These are phyloP conservation scores for Teunomyces kruisii DNA, from an alignment of 805 yeast species.

Conservation along the genomic window DNA sequence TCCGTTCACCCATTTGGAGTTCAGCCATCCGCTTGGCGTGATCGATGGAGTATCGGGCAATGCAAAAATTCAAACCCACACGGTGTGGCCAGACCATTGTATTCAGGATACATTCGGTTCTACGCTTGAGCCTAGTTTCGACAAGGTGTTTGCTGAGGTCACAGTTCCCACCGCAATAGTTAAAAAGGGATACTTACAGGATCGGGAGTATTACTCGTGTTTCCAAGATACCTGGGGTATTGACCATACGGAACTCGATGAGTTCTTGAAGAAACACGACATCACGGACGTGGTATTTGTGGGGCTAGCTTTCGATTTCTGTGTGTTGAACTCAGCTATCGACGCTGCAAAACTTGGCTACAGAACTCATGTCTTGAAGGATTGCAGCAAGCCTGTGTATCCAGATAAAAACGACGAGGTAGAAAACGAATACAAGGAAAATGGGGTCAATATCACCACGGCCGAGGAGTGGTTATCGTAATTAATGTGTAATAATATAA, in stretches of 20 bases:
- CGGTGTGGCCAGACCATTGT: constrained; percentile 92
- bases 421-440: constrained; percentile 28
- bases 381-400: constrained; percentile 56
- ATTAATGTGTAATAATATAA: background rate
- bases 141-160: constrained; percentile 30
- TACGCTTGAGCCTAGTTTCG: constrained; percentile 53
- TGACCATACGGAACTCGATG: constrained; percentile 65
- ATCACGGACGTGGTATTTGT: constrained; percentile 68
- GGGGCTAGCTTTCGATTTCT: constrained; percentile 85
- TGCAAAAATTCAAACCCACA: constrained; percentile 34
- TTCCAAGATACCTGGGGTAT: constrained; percentile 77
- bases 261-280: constrained; percentile 41
- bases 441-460: constrained; percentile 29
- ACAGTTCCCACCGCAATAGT: constrained; percentile 45
- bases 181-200: constrained; percentile 67
- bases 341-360: constrained; percentile 66
- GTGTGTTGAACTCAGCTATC: constrained; percentile 76
- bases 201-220: constrained; percentile 85
- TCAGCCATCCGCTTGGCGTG: constrained; percentile 49
- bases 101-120: constrained; percentile 72
- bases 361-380: constrained; percentile 58
- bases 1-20: constrained; percentile 52
- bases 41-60: constrained; percentile 23
- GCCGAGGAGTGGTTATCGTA: background rate
- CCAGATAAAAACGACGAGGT: constrained; percentile 39